Evolutionary conservation across 176 grass and related monocot species (phyloP), one percentile per base, ranked within the genome.

Genomic region (Carex parvula): DNA sequence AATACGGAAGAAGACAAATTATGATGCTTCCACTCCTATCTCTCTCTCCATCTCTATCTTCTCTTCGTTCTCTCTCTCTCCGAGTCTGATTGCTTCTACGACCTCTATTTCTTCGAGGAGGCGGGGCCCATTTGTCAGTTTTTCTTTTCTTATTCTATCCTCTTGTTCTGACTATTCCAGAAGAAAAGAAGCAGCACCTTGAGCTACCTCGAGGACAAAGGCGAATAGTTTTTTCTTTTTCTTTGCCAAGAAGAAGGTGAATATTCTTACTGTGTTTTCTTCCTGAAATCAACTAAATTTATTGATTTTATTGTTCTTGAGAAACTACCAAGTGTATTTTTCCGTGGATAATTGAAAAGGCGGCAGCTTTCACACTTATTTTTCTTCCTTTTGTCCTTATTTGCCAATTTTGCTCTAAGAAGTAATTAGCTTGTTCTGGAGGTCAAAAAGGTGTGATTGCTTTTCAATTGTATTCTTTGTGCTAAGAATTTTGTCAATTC

Each of bases 1-100:
- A 41, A 80, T 33, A 61, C 29, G 57, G 48, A 55, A 76, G 48
- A 76, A 55, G 72, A 76, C 72, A 30, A 76, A 29, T 76, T 76
- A 12, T 50, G 10, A 50, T 50, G 9, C 10, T 50, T 11, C 9
- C 46, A 50, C 10, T 44, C 41, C 41, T 44, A 39, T 79, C 74
- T 79, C 76, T 79, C 11, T 60, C 6, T 67, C 60, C 44, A n/a
- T 81, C 76, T 80, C 54, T 80, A 20, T 60, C 56, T 7, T 69
- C 65, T 33, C 22, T 32, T 76, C 44, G 24, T 4, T 35, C 44
- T 77, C 6, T 29, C 8, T 79, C 48, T 17, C 33, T 79, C 37
- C 37, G 37, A 39, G 37, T 39, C 37, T 39, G 76, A 61, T 80
- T 60, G 15, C 77, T 80, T 80, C 54, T 60, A 37, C 55, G 52